Evolutionary conservation across 306 rosid genomes (phyloP).

Genomic region (Lathyrus aphaca): DNA sequence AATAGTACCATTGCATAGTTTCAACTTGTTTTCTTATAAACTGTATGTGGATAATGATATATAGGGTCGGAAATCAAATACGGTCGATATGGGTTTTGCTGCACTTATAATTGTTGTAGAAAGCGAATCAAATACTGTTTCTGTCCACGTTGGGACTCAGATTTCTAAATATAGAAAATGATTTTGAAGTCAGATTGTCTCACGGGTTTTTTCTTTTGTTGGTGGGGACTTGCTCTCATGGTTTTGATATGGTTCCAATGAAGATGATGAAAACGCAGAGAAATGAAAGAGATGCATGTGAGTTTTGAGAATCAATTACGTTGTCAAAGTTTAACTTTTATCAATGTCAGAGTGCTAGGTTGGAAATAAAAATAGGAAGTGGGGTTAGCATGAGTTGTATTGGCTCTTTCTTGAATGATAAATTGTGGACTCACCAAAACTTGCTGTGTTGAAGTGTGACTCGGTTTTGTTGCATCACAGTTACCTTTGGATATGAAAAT

Average conservation of each 20-base stretch:
- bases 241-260: conserved; percentile 10
- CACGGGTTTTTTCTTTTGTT: not conserved
- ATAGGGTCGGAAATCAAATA: not conserved
- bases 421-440: not conserved
- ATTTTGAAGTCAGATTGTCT: not conserved
- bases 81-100: not conserved
- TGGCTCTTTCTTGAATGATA: too few relatives aligned
- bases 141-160: not conserved
- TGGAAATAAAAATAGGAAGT: conserved; percentile 3
- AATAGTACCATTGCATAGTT: not conserved
- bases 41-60: not conserved
- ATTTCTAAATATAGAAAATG: not conserved
- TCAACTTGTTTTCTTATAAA: not conserved
- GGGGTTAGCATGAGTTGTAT: conserved; percentile 42
- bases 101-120: not conserved
- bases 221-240: conserved; percentile 16
- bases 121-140: not conserved
- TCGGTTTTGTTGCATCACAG: not conserved
- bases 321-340: not conserved
- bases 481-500: too few relatives aligned
- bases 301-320: not conserved
- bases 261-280: not conserved
- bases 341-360: conserved; percentile 49
- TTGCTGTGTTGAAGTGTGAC: not conserved
- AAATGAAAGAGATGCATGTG: not conserved